Conservation (phyloP, 2,329 filamentous ascomycete species). For the Apiospora phragmitis region DNA sequence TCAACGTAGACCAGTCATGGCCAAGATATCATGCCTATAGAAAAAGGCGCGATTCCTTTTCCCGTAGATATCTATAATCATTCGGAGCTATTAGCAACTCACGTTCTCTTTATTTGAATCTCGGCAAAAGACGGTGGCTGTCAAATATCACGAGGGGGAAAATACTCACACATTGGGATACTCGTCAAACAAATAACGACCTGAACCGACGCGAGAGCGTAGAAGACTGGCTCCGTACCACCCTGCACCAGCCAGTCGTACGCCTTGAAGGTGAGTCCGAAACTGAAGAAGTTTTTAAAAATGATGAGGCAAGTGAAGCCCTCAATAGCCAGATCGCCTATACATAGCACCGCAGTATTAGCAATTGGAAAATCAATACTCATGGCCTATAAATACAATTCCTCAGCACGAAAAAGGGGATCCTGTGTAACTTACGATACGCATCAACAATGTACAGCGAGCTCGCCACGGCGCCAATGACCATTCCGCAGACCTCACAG, state of each 20-base stretch:
- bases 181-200: slow-evolving; percentile 73
- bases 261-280: slow-evolving; percentile 78
- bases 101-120: neutral
- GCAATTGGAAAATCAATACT: neutral
- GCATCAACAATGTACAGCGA: slow-evolving; percentile 91
- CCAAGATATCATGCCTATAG: slow-evolving; percentile 71
- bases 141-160: slow-evolving; percentile 12
- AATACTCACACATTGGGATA: slow-evolving; percentile 74
- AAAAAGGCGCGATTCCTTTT: slow-evolving; percentile 77
- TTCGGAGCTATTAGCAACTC: neutral
- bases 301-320: slow-evolving; percentile 87
- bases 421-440: slow-evolving; percentile 60
- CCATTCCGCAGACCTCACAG: slow-evolving; percentile 85
- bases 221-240: slow-evolving; percentile 64
- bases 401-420: neutral
- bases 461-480: slow-evolving; percentile 82
- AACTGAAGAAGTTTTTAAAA: slow-evolving; percentile 95
- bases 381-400: no score
- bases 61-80: slow-evolving; percentile 68
- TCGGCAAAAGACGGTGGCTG: no score
- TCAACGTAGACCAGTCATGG: slow-evolving; percentile 34
- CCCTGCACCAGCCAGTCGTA: slow-evolving; percentile 77
- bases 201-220: slow-evolving; percentile 74
- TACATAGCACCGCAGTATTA: neutral
- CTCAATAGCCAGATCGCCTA: slow-evolving; percentile 79